Percentiles rank a stretch among this genome's conserved stretches.
These are phyloP conservation scores for Poa annua DNA, from an alignment of 176 grass and related monocot genomes.

Conservation along the genomic window DNA sequence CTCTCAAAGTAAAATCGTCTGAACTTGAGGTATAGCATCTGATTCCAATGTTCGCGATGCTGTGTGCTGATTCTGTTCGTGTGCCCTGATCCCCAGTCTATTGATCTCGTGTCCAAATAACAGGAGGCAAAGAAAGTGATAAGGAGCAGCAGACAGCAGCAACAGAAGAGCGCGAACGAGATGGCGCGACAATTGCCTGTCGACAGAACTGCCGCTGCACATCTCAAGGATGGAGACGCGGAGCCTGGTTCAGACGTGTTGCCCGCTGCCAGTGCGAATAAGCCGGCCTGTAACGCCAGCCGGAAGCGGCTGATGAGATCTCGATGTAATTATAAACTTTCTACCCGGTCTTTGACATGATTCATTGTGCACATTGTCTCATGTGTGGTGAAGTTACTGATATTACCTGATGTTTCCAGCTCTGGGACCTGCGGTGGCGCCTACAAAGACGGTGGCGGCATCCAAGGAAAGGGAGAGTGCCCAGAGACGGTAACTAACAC, in stretches of 20 bases:
- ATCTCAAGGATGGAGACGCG: constrained; percentile 29
- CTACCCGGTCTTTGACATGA: neutral
- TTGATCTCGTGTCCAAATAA: neutral
- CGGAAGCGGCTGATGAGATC: constrained; percentile 55
- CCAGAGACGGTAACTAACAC: constrained; percentile 53
- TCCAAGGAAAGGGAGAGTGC: constrained; percentile 38
- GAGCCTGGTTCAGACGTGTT: constrained; percentile 38
- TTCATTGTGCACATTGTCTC: neutral
- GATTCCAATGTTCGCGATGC: neutral
- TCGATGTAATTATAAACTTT: constrained; percentile 46
- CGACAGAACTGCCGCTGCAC: constrained; percentile 18
- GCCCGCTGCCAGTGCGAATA: constrained; percentile 15
- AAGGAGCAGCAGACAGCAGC: constrained; percentile 17
- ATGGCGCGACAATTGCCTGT: neutral
- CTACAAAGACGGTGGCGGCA: neutral
- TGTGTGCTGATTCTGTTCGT: neutral
- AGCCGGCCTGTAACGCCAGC: constrained; percentile 36
- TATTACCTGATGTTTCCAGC: constrained; percentile 43
- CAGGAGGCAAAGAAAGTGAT: constrained; percentile 51
- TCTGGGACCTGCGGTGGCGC: constrained; percentile 42
- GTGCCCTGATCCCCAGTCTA: neutral
- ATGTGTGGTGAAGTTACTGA: neutral
- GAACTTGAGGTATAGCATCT: constrained; percentile 49
- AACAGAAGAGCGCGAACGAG: constrained; percentile 33
- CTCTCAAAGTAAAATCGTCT: constrained; percentile 48